These are phyloP conservation scores for Furcasterigmium sp. DNA, from an alignment of 2,329 filamentous ascomycete genomes.

Conservation along the genomic window DNA sequence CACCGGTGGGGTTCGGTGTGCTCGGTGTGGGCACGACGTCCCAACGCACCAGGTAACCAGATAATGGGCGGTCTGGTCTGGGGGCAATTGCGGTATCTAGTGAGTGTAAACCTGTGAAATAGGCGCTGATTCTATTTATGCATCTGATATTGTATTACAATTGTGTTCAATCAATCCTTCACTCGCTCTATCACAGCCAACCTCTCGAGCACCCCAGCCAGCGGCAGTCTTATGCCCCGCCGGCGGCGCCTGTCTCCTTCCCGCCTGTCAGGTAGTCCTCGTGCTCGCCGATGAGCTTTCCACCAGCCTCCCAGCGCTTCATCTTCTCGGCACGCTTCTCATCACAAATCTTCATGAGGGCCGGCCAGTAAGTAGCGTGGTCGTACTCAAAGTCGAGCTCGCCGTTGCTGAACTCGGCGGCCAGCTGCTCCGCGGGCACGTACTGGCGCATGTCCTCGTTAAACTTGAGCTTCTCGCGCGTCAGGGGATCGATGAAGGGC, in stretches of 20 bases:
- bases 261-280: constrained; percentile 80
- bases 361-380: constrained; percentile 84
- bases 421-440: constrained; percentile 76
- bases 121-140: too few species aligned
- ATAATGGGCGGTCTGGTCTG: too few species aligned
- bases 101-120: too few species aligned
- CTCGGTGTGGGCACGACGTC: not conserved
- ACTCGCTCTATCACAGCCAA: too few species aligned
- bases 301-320: constrained; percentile 72
- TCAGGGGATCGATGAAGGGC: constrained; percentile 93
- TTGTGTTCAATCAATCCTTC: too few species aligned
- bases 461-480: constrained; percentile 93
- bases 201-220: too few species aligned
- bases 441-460: constrained; percentile 85
- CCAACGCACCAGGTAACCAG: not conserved
- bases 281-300: constrained; percentile 77
- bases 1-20: not conserved
- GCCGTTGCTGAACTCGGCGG: constrained; percentile 69
- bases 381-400: constrained; percentile 88
- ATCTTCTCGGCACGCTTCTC: constrained; percentile 57
- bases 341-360: constrained; percentile 66
- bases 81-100: too few species aligned
- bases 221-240: not conserved
- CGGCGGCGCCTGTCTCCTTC: not conserved
- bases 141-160: too few species aligned